A percentile compares a stretch with the other conserved stretches of the same genome.
phyloP scores from a whole-genome alignment of 2,329 filamentous ascomycete species.

The Anthostomella pinea region DNA sequence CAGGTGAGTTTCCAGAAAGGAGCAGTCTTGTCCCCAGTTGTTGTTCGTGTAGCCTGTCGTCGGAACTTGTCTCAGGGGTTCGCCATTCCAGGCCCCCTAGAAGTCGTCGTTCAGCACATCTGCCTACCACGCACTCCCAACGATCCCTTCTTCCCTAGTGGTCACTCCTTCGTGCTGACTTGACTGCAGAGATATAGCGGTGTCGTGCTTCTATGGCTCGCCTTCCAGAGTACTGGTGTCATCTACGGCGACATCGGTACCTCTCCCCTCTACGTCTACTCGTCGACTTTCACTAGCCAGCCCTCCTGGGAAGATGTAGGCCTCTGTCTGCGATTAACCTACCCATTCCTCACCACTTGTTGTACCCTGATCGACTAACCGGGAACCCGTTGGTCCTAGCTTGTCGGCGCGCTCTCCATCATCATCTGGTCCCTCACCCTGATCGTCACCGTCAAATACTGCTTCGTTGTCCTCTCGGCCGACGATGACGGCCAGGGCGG shows the following conservation, averaged over 20 bases:
- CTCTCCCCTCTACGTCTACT: slow-evolving; percentile 5
- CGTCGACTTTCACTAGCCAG: slow-evolving; percentile 5
- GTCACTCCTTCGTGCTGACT: too few species aligned
- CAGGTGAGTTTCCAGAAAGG: not conserved
- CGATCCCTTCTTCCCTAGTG: too few species aligned
- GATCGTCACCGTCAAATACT: slow-evolving; percentile 5
- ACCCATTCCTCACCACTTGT: not conserved
- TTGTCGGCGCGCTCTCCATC: slow-evolving; percentile 4
- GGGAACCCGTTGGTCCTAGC: not conserved
- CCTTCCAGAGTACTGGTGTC: slow-evolving; percentile 5
- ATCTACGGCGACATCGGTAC: slow-evolving; percentile 7
- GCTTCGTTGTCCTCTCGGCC: slow-evolving; percentile 3
- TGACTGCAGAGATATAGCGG: slow-evolving; percentile 2
- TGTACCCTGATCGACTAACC: not conserved
- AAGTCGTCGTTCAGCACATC: too few species aligned
- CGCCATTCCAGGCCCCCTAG: too few species aligned
- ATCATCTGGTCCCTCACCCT: slow-evolving; percentile 5
- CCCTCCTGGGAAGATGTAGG: slow-evolving; percentile 4
- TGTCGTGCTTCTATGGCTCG: slow-evolving; percentile 3
- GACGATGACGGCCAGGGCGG: slow-evolving; percentile 5
- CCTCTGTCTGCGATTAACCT: too few species aligned
- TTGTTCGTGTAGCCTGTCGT: not conserved
- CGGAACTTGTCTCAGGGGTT: not conserved
- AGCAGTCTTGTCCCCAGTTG: not conserved
- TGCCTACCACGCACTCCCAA: too few species aligned